Evolutionary conservation across 805 yeast species (phyloP), one percentile per base, ranked within the genome.

Genomic region (Spencermartinsiella europaea): DNA sequence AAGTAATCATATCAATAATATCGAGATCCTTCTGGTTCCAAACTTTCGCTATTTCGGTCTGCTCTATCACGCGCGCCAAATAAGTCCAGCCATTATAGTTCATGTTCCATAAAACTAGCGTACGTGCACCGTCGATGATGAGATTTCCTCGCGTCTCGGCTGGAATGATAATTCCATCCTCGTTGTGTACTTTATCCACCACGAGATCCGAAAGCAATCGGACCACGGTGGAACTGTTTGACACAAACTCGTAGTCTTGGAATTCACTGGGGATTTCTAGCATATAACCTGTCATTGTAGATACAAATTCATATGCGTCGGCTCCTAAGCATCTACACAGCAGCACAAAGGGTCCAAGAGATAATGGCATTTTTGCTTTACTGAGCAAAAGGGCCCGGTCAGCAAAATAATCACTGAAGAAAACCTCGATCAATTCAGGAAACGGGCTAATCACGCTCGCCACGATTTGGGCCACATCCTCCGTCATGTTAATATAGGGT

Each of bases 41-140:
- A 0, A 77, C 47, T 36, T 41, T 40, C 21, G 16, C 49, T 50
- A 40, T 60, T 70, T 55, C 55, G 7, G 83, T 64, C 52, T 83
- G 83, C 53, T 85, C 89, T 27, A 90, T 63, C 0, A 85, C 67
- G 56, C 95, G 74, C 1, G 97, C 97, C 15, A 91, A 56, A 21
- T 85, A 65, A 0, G 95, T 76, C 95, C 97, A 89, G 1, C 97
- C 97, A 59, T 81, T 85, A 61, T 81, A 88, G 2, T 74, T 73
- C 60, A 83, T 78, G 21, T 82, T 67, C 67, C 93, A 89, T 19
- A 87, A 74, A 2, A 85, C 84, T 7, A 65, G 57, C 12, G 68
- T 64, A 2, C 67, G 59, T 2, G 77, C 71, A 8, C 44, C 47
- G 7, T 28, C 21, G 0, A 87, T 81, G 25, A 90, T 64, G 2